These are phyloP conservation scores for Cryphonectria naterciae DNA, from an alignment of 2,329 filamentous ascomycete genomes.

Conservation along the genomic window DNA sequence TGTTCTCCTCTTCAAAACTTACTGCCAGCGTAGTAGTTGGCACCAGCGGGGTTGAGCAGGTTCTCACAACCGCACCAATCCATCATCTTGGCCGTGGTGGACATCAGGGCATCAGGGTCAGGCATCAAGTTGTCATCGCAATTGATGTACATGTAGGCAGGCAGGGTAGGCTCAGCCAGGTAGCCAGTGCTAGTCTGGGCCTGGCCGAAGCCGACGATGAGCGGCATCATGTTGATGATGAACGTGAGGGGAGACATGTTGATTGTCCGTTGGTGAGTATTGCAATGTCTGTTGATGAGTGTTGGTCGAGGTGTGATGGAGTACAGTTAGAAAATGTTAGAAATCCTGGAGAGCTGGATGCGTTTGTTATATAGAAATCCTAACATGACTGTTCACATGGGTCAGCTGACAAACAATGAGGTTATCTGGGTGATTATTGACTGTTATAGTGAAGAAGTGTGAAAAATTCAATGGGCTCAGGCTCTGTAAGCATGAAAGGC, in stretches of 20 bases:
- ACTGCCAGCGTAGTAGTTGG: background rate
- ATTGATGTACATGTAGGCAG: background rate
- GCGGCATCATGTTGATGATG: background rate
- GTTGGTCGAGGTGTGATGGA: background rate
- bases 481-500: background rate
- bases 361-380: background rate
- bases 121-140: background rate
- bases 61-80: constrained; percentile 14
- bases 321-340: background rate
- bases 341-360: background rate
- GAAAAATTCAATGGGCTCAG: background rate
- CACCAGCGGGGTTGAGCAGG: background rate
- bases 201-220: background rate
- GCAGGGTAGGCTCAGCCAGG: background rate
- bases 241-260: background rate
- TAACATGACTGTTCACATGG: background rate
- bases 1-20: background rate
- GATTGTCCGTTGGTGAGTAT: background rate
- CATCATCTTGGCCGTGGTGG: constrained; percentile 9
- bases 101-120: background rate
- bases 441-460: background rate
- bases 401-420: background rate
- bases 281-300: background rate
- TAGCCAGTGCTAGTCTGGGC: background rate
- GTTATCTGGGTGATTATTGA: background rate